Base-by-base conservation (phyloP, 257 asterid genomes). In the Solanum pennellii region DNA sequence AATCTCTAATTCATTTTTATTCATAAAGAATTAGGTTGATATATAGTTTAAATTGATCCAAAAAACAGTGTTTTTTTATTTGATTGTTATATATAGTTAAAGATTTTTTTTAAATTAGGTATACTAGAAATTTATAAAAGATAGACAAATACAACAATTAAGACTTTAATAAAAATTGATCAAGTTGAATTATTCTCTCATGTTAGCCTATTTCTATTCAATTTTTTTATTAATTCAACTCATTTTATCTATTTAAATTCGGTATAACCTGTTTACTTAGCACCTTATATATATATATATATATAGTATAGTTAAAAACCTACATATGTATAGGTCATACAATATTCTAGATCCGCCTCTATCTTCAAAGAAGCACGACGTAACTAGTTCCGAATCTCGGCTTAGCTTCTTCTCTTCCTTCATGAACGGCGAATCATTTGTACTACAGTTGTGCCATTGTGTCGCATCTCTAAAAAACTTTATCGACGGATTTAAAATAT, bases 381-480 rank as follows among this genome's bases (percentile, higher is more conserved):
- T 25, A n/a, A 65, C 23, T 73, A 21, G 31, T 73, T 14, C 9
- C 9, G 12, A 73, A 37, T 13, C 16, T 21, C 16, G 1, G 59
- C 59, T 49, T 15, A 15, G 18, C 2, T 74, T 37, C 31, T 74
- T 39, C 31, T 5, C 31, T 37, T 74, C 31, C 82, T 39, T 74
- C 82, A 37, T 11, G 49, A 83, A 18, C 35, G 27, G 73, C 2
- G n/a, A 7, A 60, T 23, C 11, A 82, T 49, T 29, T 31, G 29
- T 23, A 37, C 31, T 11, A 11, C 21, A 73, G 31, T 41, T 39
- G 18, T 39, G 31, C n/a, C 82, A 21, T 69, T 29, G 12, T 7
- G 75, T 15, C 7, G 41, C 12, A 6, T 2, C 23, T 7, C 9
- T 27, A 29, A 4, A 31, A 69, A 7, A 2, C 0, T 7, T 15